These are phyloP conservation scores for Peronospora destructor DNA, from an alignment of 352 stramenopile genomes.

Conservation along the genomic window DNA sequence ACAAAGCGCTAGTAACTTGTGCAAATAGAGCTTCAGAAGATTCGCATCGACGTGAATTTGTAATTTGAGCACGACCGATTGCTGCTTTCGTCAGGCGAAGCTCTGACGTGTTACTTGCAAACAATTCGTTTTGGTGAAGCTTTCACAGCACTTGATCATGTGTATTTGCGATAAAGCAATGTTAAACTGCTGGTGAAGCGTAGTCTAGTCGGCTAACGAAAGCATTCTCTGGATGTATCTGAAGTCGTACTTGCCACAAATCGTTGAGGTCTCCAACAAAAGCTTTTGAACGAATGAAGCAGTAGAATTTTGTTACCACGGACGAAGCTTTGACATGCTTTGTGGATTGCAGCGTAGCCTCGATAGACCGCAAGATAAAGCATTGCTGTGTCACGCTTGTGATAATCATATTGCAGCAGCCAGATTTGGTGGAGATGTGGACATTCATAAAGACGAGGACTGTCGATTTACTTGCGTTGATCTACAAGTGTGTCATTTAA, in stretches of 20 bases:
- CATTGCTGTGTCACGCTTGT: conserved; percentile 9
- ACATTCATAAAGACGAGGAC: conserved; percentile 25
- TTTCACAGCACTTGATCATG: conserved; percentile 30
- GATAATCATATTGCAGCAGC: conserved; percentile 17
- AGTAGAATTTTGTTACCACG: conserved; percentile 1
- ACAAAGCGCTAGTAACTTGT: too few relatives aligned
- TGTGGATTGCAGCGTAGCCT: conserved; percentile 12
- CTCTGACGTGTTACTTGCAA: conserved; percentile 52
- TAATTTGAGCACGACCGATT: too few relatives aligned
- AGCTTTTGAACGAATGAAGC: conserved; percentile 9
- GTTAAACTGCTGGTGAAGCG: conserved; percentile 49
- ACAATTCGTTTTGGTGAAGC: conserved; percentile 15
- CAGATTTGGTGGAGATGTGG: conserved; percentile 20
- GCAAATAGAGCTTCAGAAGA: too few relatives aligned
- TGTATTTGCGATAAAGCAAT: conserved; percentile 37
- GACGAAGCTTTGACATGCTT: background rate
- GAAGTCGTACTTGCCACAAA: conserved; percentile 45
- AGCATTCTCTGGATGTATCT: conserved; percentile 26
- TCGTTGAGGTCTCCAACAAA: conserved; percentile 51
- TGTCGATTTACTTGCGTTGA: conserved; percentile 33
- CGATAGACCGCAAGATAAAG: conserved; percentile 26
- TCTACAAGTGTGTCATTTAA: conserved; percentile 35
- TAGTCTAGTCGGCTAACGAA: conserved; percentile 21
- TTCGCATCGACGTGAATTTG: too few relatives aligned
- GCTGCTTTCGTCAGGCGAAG: too few relatives aligned